Evolutionary conservation across 31 red algal species (phyloP).

Genomic region (Endocladia muricata): DNA sequence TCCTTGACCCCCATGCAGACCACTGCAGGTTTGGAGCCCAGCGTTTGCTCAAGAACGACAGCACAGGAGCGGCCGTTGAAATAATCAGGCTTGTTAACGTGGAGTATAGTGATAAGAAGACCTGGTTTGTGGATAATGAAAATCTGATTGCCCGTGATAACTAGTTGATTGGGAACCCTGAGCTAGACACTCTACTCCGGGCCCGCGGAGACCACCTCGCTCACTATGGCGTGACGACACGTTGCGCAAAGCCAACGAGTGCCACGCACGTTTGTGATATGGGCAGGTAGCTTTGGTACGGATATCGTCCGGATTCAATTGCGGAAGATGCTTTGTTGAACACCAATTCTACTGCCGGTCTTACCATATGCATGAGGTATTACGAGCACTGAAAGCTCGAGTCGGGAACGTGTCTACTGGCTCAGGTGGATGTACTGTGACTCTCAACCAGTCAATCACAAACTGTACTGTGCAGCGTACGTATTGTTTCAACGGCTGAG

Average conservation of each 20-base stretch:
- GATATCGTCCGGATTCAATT: neutral
- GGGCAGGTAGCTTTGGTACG: neutral
- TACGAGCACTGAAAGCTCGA: slow-evolving; percentile 16
- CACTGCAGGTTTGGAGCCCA: neutral
- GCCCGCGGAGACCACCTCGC: slow-evolving; percentile 3
- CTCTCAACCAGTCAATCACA: slow-evolving; percentile 20
- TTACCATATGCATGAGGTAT: slow-evolving; percentile 2
- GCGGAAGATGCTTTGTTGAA: neutral
- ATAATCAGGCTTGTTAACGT: neutral
- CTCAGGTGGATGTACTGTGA: neutral
- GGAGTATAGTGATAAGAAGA: neutral
- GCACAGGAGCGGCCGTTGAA: neutral
- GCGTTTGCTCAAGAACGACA: neutral
- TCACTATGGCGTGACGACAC: neutral
- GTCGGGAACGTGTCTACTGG: slow-evolving; percentile 11
- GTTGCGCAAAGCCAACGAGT: neutral
- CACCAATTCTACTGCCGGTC: neutral
- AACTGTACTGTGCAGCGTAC: slow-evolving; percentile 20
- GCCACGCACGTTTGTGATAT: neutral
- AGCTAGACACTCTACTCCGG: neutral
- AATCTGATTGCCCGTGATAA: neutral
- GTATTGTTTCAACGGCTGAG: slow-evolving; percentile 24
- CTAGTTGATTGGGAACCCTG: neutral
- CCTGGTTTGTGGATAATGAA: neutral
- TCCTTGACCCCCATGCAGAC: slow-evolving; percentile 1